Evolutionary conservation across 257 asterid genomes (phyloP).

Genomic region (Perilla frutescens): DNA sequence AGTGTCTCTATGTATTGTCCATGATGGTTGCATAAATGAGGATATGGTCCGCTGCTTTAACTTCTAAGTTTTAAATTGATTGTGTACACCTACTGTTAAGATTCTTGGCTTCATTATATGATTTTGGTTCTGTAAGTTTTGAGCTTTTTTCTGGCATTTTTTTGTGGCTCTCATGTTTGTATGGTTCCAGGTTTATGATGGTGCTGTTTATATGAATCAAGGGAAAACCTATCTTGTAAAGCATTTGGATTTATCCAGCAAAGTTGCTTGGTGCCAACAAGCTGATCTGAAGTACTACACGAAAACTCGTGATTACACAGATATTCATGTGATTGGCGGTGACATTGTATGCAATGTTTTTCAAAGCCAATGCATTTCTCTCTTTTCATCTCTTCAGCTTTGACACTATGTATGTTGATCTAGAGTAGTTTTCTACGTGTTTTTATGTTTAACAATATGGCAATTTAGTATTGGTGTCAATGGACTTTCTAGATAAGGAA

Average conservation of each 20-base stretch:
- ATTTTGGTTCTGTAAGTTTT: conserved; percentile 19
- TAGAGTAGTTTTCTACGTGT: conserved; percentile 22
- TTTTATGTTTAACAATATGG: conserved; percentile 13
- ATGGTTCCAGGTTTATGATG: conserved; percentile 82
- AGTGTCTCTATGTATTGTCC: not conserved
- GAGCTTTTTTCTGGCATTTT: conserved; percentile 18
- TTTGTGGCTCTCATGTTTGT: conserved; percentile 30
- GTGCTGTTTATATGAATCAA: conserved; percentile 96
- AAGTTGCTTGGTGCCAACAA: conserved; percentile 91
- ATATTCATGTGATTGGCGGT: conserved; percentile 77
- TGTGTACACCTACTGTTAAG: not conserved
- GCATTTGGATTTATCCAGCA: conserved; percentile 74
- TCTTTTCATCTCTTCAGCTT: conserved; percentile 22
- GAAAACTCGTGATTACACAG: conserved; percentile 87
- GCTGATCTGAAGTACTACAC: conserved; percentile 91
- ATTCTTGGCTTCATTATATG: conserved; percentile 15
- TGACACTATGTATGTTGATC: conserved; percentile 26
- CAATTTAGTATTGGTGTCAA: conserved; percentile 28
- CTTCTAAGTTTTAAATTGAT: conserved; percentile 27
- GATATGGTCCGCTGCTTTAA: conserved; percentile 3
- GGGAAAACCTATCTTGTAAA: conserved; percentile 88
- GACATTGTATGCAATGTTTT: conserved; percentile 57
- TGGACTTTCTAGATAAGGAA: conserved; percentile 25
- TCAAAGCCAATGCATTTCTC: conserved; percentile 15
- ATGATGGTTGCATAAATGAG: not conserved